Conservation (phyloP, 495 filamentous ascomycete genomes). For the Penicillium samsonianum region DNA sequence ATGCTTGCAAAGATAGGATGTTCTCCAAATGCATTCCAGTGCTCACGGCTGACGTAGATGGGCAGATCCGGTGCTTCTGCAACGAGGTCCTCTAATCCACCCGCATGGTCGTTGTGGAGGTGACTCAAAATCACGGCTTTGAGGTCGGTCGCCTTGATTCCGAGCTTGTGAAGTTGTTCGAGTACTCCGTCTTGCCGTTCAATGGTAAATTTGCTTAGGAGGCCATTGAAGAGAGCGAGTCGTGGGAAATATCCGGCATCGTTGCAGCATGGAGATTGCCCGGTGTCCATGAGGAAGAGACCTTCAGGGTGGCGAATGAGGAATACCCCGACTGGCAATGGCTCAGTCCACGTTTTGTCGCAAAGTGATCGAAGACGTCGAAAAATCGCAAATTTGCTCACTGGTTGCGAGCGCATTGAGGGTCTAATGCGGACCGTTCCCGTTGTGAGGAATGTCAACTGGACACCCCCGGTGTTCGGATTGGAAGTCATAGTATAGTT, state of each 20-base stretch:
- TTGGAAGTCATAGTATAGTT: conserved; percentile 4
- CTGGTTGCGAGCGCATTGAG: conserved; percentile 31
- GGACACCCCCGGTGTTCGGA: conserved; percentile 7
- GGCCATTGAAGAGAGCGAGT: conserved; percentile 14
- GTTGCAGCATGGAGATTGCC: conserved; percentile 33
- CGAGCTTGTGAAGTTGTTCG: conserved; percentile 20
- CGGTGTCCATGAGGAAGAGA: conserved; percentile 35
- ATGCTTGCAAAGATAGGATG: conserved; percentile 28
- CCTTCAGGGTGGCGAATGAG: conserved; percentile 35
- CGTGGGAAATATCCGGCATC: conserved; percentile 30
- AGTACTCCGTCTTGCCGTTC: conserved; percentile 25
- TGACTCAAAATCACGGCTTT: conserved; percentile 33
- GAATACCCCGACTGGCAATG: conserved; percentile 31
- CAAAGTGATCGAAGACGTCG: conserved; percentile 29
- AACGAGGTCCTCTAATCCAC: conserved; percentile 32
- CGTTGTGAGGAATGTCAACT: conserved; percentile 25
- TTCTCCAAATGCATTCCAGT: conserved; percentile 33
- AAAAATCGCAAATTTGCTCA: conserved; percentile 15
- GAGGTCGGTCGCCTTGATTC: conserved; percentile 28
- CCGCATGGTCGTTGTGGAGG: conserved; percentile 37
- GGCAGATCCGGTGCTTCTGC: conserved; percentile 23
- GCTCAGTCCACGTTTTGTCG: conserved; percentile 28
- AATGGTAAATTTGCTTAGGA: conserved; percentile 24
- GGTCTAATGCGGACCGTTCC: conserved; percentile 27
- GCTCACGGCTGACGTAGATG: conserved; percentile 27